Percentiles rank a stretch among this genome's conserved stretches.
phyloP scores from a whole-genome alignment of 2,329 filamentous ascomycete species.

The Trichoderma cornu-damae region DNA sequence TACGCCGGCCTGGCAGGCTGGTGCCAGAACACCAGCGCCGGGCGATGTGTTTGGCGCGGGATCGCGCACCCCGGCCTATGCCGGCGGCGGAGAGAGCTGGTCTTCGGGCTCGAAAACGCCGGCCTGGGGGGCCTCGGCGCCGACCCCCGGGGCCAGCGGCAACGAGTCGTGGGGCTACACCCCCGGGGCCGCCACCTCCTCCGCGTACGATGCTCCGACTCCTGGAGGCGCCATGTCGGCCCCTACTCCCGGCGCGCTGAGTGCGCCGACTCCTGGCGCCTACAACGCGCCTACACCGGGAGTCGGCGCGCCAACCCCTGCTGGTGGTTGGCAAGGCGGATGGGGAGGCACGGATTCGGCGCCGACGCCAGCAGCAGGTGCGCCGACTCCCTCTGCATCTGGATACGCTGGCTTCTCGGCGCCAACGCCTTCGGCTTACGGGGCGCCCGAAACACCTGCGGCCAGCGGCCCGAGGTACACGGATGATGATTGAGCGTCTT shows the following conservation, averaged over 20 bases:
- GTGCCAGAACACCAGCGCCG: conserved; percentile 62
- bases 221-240: conserved; percentile 55
- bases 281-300: conserved; percentile 61
- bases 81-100: conserved; percentile 53
- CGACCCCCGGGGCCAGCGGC: conserved; percentile 54
- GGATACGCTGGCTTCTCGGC: conserved; percentile 52
- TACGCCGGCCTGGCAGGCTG: conserved; percentile 74
- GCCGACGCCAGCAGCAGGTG: conserved; percentile 60
- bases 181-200: conserved; percentile 42
- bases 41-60: conserved; percentile 60
- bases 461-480: conserved; percentile 52
- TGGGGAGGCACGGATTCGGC: conserved; percentile 59
- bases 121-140: conserved; percentile 58
- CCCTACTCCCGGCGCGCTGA: conserved; percentile 57
- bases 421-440: conserved; percentile 60
- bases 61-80: conserved; percentile 63
- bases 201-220: conserved; percentile 64
- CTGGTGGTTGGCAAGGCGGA: conserved; percentile 55
- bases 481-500: conserved; percentile 41
- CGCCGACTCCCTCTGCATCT: conserved; percentile 64
- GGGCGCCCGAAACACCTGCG: conserved; percentile 56
- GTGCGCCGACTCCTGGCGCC: conserved; percentile 67
- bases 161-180: conserved; percentile 58
- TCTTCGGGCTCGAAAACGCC: conserved; percentile 71
- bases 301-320: conserved; percentile 64